Conservation (phyloP, 2,329 filamentous ascomycete species). For the Fonsecaea pedrosoi region DNA sequence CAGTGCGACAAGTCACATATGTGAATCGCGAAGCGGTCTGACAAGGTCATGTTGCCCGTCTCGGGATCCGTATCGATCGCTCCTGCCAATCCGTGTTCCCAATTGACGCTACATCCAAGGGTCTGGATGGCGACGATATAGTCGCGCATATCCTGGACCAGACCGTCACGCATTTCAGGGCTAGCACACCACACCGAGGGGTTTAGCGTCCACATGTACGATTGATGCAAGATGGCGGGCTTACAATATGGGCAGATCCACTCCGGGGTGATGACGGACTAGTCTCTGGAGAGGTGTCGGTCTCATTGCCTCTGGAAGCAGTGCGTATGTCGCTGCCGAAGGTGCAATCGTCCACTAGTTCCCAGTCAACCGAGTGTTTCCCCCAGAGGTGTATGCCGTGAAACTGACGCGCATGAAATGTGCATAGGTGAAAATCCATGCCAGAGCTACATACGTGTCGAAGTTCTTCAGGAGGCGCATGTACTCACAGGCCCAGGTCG, state of each 20-base stretch:
- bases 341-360: constrained; percentile 26
- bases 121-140: constrained; percentile 25
- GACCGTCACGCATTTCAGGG: constrained; percentile 26
- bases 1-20: constrained; percentile 19
- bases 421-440: constrained; percentile 18
- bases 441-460: constrained; percentile 23
- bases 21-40: constrained; percentile 17
- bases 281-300: constrained; percentile 26
- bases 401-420: constrained; percentile 29
- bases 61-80: constrained; percentile 16
- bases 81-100: constrained; percentile 14
- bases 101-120: constrained; percentile 25
- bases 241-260: constrained; percentile 26
- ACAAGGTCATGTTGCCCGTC: constrained; percentile 15
- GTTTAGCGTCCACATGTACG: neutral
- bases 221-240: neutral
- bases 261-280: constrained; percentile 24
- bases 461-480: constrained; percentile 24
- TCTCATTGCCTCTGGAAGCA: constrained; percentile 27
- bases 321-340: constrained; percentile 18
- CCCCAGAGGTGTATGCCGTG: neutral
- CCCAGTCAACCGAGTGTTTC: neutral
- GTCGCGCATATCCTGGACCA: constrained; percentile 27
- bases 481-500: constrained; percentile 27
- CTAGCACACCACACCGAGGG: neutral